These are phyloP conservation scores for Coemansia sp. DNA, from an alignment of 192 early-diverging fungal genomes.

Conservation along the genomic window DNA sequence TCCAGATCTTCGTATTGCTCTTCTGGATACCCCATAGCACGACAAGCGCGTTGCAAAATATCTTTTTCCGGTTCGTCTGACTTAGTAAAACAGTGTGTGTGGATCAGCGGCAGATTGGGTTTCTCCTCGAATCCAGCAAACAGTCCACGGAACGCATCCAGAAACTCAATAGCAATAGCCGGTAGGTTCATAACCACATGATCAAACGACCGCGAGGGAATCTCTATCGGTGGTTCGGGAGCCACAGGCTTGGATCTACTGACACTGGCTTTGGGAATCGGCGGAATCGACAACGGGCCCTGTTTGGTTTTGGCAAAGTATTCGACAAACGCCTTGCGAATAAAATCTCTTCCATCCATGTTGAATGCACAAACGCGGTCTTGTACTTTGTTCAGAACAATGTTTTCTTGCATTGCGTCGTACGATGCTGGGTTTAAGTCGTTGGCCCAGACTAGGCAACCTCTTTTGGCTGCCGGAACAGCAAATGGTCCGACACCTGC, in stretches of 20 bases:
- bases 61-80: constrained; percentile 68
- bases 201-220: constrained; percentile 64
- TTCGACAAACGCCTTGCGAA: constrained; percentile 71
- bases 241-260: constrained; percentile 13
- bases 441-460: constrained; percentile 90
- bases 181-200: constrained; percentile 99
- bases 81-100: constrained; percentile 94
- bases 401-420: constrained; percentile 78
- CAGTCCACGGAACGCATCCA: constrained; percentile 90
- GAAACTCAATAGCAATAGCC: constrained; percentile 92
- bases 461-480: constrained; percentile 83
- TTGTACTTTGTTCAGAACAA: constrained; percentile 81
- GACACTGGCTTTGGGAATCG: constrained; percentile 11
- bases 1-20: constrained; percentile 35
- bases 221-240: constrained; percentile 18
- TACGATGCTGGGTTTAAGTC: constrained; percentile 94
- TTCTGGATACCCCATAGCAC: constrained; percentile 56
- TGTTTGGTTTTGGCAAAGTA: constrained; percentile 47
- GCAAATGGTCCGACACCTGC: constrained; percentile 98
- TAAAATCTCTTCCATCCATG: constrained; percentile 89
- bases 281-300: constrained; percentile 16
- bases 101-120: constrained; percentile 78
- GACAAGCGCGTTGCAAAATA: constrained; percentile 47
- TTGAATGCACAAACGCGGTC: constrained; percentile 74
- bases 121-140: constrained; percentile 51